Evolutionary conservation across 228 moss, liverwort and hornwort species (phyloP), one percentile per base, ranked within the genome.

Genomic region (Sphagnum fallax): DNA sequence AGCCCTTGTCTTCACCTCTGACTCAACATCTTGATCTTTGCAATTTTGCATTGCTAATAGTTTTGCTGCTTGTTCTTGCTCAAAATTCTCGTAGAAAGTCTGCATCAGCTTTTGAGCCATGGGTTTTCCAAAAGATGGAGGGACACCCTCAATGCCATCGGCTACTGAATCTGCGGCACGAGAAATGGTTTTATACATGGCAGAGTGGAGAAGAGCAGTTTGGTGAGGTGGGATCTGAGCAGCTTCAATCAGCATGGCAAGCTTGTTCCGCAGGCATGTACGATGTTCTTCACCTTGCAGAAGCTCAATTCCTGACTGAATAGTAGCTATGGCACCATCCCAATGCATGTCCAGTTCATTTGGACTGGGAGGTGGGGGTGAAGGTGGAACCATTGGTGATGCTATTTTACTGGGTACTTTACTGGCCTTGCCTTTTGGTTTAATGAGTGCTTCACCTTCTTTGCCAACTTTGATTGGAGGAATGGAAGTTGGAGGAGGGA

Each of bases 151-250:
- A 2, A 82, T 79, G 65, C 75, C 76, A 66, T 77, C 86, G 50
- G 74, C 82, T 66, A 75, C 75, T 51, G 75, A 82, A 50, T 61
- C 80, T 6, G 80, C 70, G 66, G 82, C 65, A 66, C 75, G 67
- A 67, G 77, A 65, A 16, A 86, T 60, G 6, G 71, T 82, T 18
- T 67, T 64, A 57, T 80, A 82, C 82, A 86, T 80, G 16, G 71
- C 64, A 4, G 71, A 65, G 58, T 82, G 82, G 53, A 82, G 72
- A 48, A 86, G 71, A 10, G 79, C 77, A 68, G 85, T 82, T 48
- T 86, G 77, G 48, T 86, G 85, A 5, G 85, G 85, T 9, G 80
- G 77, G 53, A 89, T 72, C 55, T 84, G 80, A 51, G 89, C 84
- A 10, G 51, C 68, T 32, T 71, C 69, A 9, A 91, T 52, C 76